Evolutionary conservation across 176 grass and related monocot genomes (phyloP).

Genomic region (Oryza meridionalis): DNA sequence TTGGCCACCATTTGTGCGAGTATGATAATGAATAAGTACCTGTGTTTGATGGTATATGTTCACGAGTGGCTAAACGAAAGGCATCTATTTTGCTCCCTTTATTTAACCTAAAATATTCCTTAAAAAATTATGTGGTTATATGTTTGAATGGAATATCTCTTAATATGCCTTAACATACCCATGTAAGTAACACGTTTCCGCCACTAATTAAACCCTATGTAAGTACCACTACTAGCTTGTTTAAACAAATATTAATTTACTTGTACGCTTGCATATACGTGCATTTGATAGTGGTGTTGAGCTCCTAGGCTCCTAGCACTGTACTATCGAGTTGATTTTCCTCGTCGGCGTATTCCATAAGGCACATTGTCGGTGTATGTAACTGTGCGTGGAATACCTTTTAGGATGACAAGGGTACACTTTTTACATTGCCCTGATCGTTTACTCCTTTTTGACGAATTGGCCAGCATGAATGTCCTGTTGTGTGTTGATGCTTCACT

Average conservation of each 20-base stretch:
- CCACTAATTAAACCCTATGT: background rate
- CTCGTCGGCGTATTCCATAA: background rate
- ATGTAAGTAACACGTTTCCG: background rate
- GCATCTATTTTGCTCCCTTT: too few relatives aligned
- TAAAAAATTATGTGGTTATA: too few relatives aligned
- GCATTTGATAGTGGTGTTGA: conserved; percentile 17
- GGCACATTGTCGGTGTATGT: conserved; percentile 16
- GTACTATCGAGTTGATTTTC: background rate
- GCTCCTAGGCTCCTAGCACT: background rate
- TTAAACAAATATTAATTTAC: background rate
- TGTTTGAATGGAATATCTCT: background rate
- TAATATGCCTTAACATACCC: background rate
- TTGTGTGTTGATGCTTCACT: background rate
- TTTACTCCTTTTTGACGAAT: background rate
- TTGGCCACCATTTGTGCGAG: too few relatives aligned
- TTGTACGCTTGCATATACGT: background rate
- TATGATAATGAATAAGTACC: too few relatives aligned
- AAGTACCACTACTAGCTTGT: too few relatives aligned
- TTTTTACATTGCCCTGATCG: background rate
- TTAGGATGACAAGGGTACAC: background rate
- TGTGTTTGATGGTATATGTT: too few relatives aligned
- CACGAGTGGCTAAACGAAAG: too few relatives aligned
- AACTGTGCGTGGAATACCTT: background rate
- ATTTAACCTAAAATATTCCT: too few relatives aligned
- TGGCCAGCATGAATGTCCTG: background rate